phyloP scores from a whole-genome alignment of 257 asterid genomes.

The Cynanchum wilfordii region DNA sequence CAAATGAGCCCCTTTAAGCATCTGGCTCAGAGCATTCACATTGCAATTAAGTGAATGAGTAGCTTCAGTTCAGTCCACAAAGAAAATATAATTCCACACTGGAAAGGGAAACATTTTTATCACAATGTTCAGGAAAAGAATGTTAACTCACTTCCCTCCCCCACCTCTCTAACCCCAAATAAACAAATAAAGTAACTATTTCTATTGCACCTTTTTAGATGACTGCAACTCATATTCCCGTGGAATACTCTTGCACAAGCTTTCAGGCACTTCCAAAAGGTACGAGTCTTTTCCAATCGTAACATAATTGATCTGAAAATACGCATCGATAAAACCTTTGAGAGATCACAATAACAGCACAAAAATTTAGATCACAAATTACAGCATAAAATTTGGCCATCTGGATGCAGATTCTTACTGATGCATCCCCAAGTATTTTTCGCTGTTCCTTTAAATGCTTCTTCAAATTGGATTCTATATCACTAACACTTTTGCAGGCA shows the following conservation, averaged over 20 bases:
- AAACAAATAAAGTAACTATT: background rate
- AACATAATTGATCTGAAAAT: slow-evolving; percentile 63
- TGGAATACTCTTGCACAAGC: slow-evolving; percentile 58
- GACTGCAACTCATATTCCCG: slow-evolving; percentile 79
- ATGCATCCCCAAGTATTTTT: slow-evolving; percentile 68
- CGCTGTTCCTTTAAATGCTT: slow-evolving; percentile 82
- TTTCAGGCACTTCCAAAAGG: slow-evolving; percentile 93
- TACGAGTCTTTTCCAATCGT: slow-evolving; percentile 80
- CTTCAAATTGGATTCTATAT: slow-evolving; percentile 54
- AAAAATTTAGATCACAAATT: background rate
- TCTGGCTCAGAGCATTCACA: background rate
- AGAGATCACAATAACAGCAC: background rate
- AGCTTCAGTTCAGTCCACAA: background rate
- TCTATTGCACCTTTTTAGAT: slow-evolving; percentile 70
- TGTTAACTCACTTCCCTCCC: background rate
- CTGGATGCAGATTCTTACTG: slow-evolving; percentile 45
- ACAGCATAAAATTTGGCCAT: background rate
- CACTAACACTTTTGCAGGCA: slow-evolving; percentile 63
- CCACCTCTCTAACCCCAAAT: background rate
- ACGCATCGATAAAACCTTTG: slow-evolving; percentile 13
- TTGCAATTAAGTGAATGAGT: background rate
- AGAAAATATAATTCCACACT: background rate
- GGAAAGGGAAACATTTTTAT: background rate
- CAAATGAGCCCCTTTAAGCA: background rate
- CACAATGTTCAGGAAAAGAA: background rate